These are phyloP conservation scores for Lichina pygmaea DNA, from an alignment of 495 filamentous ascomycete genomes.

Conservation along the genomic window DNA sequence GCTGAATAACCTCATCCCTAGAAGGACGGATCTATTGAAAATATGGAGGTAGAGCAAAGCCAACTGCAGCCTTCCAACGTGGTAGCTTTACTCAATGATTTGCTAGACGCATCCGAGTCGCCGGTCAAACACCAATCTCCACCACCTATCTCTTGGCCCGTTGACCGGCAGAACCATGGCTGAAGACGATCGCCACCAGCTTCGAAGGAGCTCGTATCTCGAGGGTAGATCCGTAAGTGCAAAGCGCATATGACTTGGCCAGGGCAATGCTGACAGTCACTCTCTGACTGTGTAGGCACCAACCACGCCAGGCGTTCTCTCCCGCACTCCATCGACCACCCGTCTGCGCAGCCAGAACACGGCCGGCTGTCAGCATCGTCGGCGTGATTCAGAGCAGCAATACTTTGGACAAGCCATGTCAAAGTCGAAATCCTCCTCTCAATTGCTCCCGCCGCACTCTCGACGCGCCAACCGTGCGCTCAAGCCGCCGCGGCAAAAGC, in stretches of 20 bases:
- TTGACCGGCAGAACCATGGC: background rate
- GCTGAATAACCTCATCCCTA: no score
- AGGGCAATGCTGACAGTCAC: no score
- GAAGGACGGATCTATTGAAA: no score
- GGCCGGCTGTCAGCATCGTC: background rate
- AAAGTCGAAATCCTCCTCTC: constrained; percentile 3
- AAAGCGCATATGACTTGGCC: no score
- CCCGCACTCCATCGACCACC: background rate
- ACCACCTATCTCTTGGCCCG: constrained; percentile 1
- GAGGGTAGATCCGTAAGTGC: constrained; percentile 1
- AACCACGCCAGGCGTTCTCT: constrained; percentile 2
- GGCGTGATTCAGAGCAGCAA: background rate
- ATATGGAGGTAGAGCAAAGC: no score
- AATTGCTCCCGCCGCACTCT: background rate
- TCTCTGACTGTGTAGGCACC: background rate
- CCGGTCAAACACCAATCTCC: background rate
- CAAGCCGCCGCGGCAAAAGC: background rate
- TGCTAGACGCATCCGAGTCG: background rate
- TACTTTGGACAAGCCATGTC: background rate
- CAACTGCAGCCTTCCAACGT: no score
- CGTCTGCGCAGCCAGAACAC: background rate
- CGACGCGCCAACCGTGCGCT: background rate
- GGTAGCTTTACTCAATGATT: background rate
- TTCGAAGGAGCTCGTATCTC: constrained; percentile 2
- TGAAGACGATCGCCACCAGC: background rate